Percentiles rank a stretch among this genome's conserved stretches.
phyloP scores from a whole-genome alignment of 169 alveolate genomes.

The Theileria equi region DNA sequence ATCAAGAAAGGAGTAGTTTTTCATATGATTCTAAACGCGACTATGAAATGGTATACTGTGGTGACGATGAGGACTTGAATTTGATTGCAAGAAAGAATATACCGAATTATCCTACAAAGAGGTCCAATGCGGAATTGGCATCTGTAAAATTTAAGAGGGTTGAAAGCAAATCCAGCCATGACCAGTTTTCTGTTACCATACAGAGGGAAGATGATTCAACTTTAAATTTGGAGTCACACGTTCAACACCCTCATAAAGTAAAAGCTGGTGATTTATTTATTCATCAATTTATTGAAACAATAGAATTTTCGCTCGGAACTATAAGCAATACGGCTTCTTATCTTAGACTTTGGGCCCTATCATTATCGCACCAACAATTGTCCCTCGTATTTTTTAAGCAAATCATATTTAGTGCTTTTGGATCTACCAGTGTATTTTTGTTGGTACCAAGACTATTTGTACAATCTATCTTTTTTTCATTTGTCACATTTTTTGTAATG shows the following conservation, averaged over 20 bases:
- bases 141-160: slow-evolving; percentile 4
- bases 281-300: slow-evolving; percentile 96
- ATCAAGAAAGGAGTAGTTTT: slow-evolving; percentile 8
- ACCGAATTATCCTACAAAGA: slow-evolving; percentile 20
- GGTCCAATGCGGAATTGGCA: slow-evolving; percentile 7
- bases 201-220: slow-evolving; percentile 58
- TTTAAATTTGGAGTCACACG: slow-evolving; percentile 63
- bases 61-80: slow-evolving; percentile 40
- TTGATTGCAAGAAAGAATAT: slow-evolving; percentile 23
- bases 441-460: slow-evolving; percentile 66
- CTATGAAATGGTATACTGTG: slow-evolving; percentile 66
- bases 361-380: slow-evolving; percentile 98
- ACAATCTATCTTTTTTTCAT: slow-evolving; percentile 83
- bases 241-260: no score
- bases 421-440: slow-evolving; percentile 29
- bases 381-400: slow-evolving; percentile 91
- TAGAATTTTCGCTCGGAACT: slow-evolving; percentile 97
- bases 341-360: slow-evolving; percentile 97
- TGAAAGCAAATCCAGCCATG: slow-evolving; percentile 65
- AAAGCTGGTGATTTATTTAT: slow-evolving; percentile 87
- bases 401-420: slow-evolving; percentile 60
- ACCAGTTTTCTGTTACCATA: slow-evolving; percentile 58
- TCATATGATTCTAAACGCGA: slow-evolving; percentile 13
- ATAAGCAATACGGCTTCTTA: slow-evolving; percentile 99
- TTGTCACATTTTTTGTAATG: slow-evolving; percentile 93